Percentiles rank a stretch among this genome's conserved stretches.
These are phyloP conservation scores for Alternaria dauci DNA, from an alignment of 2,329 filamentous ascomycete genomes.

Conservation along the genomic window DNA sequence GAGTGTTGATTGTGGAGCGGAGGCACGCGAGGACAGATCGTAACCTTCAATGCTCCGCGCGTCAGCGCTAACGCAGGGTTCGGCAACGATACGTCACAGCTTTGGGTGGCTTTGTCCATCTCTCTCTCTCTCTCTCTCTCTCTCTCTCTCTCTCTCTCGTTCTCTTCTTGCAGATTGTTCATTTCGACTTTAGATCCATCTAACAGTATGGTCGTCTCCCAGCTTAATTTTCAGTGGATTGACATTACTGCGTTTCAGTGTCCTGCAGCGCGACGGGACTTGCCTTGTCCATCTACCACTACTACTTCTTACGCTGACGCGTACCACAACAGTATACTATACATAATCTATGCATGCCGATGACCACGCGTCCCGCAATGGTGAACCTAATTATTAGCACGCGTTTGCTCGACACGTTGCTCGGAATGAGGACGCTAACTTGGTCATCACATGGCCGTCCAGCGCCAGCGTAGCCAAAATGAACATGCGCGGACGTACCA, in stretches of 20 bases:
- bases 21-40: conserved; percentile 36
- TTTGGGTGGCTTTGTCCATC: not conserved
- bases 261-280: not conserved
- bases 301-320: not conserved
- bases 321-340: not conserved
- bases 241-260: not conserved
- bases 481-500: not conserved
- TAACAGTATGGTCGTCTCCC: not conserved
- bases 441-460: not conserved
- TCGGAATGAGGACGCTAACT: not conserved
- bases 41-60: conserved; percentile 8
- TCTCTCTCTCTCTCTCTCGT: not conserved
- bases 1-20: conserved; percentile 11
- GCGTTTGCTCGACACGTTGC: conserved; percentile 3
- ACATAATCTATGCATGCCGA: not conserved
- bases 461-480: not conserved
- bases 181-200: not conserved
- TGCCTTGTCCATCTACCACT: not conserved
- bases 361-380: not conserved
- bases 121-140: not conserved
- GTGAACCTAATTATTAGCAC: not conserved
- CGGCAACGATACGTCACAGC: conserved; percentile 3
- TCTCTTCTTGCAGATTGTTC: not conserved
- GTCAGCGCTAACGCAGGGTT: conserved; percentile 20
- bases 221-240: not conserved